These are phyloP conservation scores for Coniochaeta sp. DNA, from an alignment of 2,329 filamentous ascomycete genomes.

Conservation along the genomic window DNA sequence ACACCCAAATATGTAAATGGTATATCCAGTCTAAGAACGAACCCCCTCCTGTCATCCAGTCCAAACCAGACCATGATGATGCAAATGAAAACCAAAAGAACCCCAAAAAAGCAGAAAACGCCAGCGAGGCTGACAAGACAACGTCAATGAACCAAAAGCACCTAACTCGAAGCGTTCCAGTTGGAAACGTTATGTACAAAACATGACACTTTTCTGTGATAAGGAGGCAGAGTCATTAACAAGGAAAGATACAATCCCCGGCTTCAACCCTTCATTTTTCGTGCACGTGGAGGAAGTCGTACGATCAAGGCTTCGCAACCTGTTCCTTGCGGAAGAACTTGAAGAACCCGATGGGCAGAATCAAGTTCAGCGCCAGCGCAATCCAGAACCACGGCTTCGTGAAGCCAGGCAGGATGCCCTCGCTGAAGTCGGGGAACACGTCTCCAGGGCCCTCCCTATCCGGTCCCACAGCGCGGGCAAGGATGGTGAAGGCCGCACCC, in stretches of 20 bases:
- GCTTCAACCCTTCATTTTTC: too few relatives aligned
- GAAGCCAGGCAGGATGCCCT: constrained; percentile 34
- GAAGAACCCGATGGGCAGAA: constrained; percentile 50
- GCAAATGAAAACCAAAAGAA: too few relatives aligned
- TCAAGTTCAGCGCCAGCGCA: constrained; percentile 46
- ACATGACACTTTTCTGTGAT: too few relatives aligned
- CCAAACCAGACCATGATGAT: background rate
- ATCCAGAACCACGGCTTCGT: constrained; percentile 53
- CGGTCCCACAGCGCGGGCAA: constrained; percentile 51
- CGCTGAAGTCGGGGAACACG: constrained; percentile 55
- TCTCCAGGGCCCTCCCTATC: constrained; percentile 52
- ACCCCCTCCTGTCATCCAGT: background rate
- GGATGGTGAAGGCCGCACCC: constrained; percentile 54
- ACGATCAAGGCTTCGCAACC: constrained; percentile 39
- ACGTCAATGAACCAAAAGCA: background rate
- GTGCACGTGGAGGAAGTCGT: background rate
- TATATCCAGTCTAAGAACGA: background rate
- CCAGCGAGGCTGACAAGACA: background rate
- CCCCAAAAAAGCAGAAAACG: background rate
- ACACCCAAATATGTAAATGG: background rate
- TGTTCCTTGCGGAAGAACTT: constrained; percentile 52
- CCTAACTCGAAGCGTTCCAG: too few relatives aligned
- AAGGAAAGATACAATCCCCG: background rate
- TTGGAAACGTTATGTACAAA: too few relatives aligned
- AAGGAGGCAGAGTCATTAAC: background rate